These are phyloP conservation scores for Cordyceps cateniannulata DNA, from an alignment of 2,329 filamentous ascomycete genomes.

Conservation along the genomic window DNA sequence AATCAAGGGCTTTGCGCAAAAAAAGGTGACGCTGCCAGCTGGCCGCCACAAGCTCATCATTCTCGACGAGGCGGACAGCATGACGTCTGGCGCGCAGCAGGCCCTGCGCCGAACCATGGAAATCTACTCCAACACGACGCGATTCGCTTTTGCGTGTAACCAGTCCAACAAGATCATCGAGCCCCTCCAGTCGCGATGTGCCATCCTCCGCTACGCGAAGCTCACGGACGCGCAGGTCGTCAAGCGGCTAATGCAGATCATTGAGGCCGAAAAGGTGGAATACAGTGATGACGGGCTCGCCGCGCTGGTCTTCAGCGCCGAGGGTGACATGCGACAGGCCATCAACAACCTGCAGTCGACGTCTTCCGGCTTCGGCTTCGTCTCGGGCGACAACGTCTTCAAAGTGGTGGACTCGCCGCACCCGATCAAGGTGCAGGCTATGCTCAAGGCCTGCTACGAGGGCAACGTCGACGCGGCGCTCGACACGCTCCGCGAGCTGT, in stretches of 20 bases:
- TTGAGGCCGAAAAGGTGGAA: conserved; percentile 83
- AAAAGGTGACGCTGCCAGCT: conserved; percentile 89
- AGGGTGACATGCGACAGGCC: conserved; percentile 97
- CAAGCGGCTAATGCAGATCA: conserved; percentile 84
- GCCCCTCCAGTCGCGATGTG: conserved; percentile 93
- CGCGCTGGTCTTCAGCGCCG: conserved; percentile 92
- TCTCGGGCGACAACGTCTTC: conserved; percentile 98
- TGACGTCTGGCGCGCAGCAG: conserved; percentile 96
- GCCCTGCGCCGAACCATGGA: conserved; percentile 95
- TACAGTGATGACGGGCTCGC: conserved; percentile 91
- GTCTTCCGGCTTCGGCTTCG: conserved; percentile 86
- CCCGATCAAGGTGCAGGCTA: conserved; percentile 95
- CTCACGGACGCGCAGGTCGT: conserved; percentile 91
- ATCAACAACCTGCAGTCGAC: conserved; percentile 98
- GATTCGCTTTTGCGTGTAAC: conserved; percentile 97
- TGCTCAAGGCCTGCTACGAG: conserved; percentile 96
- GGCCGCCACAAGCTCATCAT: conserved; percentile 96
- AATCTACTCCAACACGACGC: conserved; percentile 92
- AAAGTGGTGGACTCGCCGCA: conserved; percentile 95
- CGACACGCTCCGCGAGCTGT: conserved; percentile 81
- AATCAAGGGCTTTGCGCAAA: conserved; percentile 98
- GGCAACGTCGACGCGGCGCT: conserved; percentile 83
- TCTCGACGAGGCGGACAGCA: conserved; percentile 94
- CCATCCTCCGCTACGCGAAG: conserved; percentile 87
- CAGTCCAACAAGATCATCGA: conserved; percentile 99